Conservation (phyloP, 768 basidiomycete species). For the Auriscalpium microsporum region DNA sequence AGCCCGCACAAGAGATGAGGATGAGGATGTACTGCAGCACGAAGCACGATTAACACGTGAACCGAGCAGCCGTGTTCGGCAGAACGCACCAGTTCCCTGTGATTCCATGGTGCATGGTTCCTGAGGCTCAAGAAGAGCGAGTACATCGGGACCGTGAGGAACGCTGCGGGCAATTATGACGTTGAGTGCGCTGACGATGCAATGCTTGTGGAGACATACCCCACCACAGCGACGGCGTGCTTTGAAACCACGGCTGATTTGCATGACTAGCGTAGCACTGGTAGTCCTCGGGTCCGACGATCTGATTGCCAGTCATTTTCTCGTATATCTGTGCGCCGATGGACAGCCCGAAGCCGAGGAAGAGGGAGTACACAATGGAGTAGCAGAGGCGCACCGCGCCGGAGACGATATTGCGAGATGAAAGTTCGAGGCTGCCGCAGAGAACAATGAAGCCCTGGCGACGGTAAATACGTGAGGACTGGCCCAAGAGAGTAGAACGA, state of each 20-base stretch:
- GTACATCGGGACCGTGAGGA: slow-evolving; percentile 64
- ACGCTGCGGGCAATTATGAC: slow-evolving; percentile 31
- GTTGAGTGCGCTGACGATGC: neutral
- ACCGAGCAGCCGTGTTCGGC: neutral
- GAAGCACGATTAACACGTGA: too few relatives aligned
- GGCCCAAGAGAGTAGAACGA: neutral
- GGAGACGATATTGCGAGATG: slow-evolving; percentile 72
- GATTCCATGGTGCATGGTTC: slow-evolving; percentile 51
- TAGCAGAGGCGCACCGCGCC: slow-evolving; percentile 83
- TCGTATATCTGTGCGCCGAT: slow-evolving; percentile 68
- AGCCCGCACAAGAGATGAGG: slow-evolving; percentile 57
- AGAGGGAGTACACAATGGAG: slow-evolving; percentile 69
- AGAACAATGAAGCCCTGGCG: slow-evolving; percentile 56
- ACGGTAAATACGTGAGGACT: neutral
- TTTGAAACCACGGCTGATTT: slow-evolving; percentile 64
- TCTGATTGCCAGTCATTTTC: slow-evolving; percentile 36
- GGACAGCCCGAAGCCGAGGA: slow-evolving; percentile 73
- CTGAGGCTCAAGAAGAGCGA: slow-evolving; percentile 58
- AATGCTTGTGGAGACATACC: slow-evolving; percentile 32
- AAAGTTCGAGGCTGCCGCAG: slow-evolving; percentile 66
- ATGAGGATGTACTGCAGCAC: slow-evolving; percentile 40
- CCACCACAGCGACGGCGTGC: slow-evolving; percentile 64
- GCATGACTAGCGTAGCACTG: slow-evolving; percentile 50
- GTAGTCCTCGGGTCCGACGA: slow-evolving; percentile 51
- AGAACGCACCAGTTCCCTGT: slow-evolving; percentile 44